These are phyloP conservation scores for Xylaria flabelliformis DNA, from an alignment of 495 filamentous ascomycete genomes.

Conservation along the genomic window DNA sequence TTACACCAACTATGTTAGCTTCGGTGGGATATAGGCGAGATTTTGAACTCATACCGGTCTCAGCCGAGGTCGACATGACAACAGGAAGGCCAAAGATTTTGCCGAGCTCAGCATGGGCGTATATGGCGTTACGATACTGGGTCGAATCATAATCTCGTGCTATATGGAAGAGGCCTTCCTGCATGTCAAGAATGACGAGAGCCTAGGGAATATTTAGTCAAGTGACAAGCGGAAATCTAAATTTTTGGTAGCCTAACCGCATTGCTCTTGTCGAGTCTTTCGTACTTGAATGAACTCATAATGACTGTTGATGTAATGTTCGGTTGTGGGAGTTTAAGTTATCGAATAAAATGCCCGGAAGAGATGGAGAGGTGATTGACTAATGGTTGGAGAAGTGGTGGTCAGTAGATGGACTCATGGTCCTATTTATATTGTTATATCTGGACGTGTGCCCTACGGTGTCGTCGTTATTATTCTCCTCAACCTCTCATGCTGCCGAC, in stretches of 20 bases:
- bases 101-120: slow-evolving; percentile 71
- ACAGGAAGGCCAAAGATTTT: slow-evolving; percentile 73
- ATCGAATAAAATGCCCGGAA: not conserved
- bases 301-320: slow-evolving; percentile 12
- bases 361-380: not conserved
- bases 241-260: slow-evolving; percentile 46
- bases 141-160: slow-evolving; percentile 69
- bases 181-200: slow-evolving; percentile 74
- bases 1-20: slow-evolving; percentile 26
- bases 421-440: slow-evolving; percentile 3
- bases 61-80: slow-evolving; percentile 71
- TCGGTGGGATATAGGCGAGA: not conserved
- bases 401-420: not conserved
- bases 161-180: slow-evolving; percentile 70
- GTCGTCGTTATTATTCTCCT: not conserved
- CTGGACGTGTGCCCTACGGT: not conserved
- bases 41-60: slow-evolving; percentile 44
- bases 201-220: slow-evolving; percentile 43
- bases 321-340: not conserved
- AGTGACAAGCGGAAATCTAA: slow-evolving; percentile 13
- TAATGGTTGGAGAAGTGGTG: not conserved
- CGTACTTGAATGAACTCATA: slow-evolving; percentile 40
- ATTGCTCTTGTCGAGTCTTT: slow-evolving; percentile 63
- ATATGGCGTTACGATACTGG: slow-evolving; percentile 69
- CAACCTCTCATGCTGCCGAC: not conserved